Percentiles rank a stretch among this genome's conserved stretches.
Conservation (phyloP, 257 asterid genomes). For the Verbascum thapsus region DNA sequence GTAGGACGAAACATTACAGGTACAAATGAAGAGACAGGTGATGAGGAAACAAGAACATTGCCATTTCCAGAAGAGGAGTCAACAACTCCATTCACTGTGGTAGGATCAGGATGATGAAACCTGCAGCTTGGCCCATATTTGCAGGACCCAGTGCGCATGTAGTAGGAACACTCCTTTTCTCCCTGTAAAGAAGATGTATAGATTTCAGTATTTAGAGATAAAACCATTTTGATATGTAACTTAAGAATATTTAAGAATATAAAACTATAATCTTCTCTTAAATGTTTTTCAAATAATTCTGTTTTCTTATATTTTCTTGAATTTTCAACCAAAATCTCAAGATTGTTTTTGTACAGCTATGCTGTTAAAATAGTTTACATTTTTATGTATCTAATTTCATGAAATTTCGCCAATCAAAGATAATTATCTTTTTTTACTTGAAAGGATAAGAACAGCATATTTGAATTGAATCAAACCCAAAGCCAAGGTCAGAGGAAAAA, state of each 20-base stretch:
- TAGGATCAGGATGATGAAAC: constrained; percentile 91
- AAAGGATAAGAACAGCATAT: background rate
- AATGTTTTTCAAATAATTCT: too few relatives aligned
- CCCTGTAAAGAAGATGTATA: constrained; percentile 51
- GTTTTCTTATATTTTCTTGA: too few relatives aligned
- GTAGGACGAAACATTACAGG: constrained; percentile 56
- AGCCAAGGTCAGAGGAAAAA: background rate
- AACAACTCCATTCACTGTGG: constrained; percentile 55
- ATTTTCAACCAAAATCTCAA: background rate
- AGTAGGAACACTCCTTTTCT: constrained; percentile 81
- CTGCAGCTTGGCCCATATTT: constrained; percentile 77
- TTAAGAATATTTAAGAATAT: background rate
- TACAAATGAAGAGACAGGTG: constrained; percentile 50
- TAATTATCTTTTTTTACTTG: background rate
- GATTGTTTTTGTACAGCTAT: background rate
- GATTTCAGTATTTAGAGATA: constrained; percentile 21
- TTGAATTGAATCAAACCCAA: background rate
- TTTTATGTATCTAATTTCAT: too few relatives aligned
- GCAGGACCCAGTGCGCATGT: constrained; percentile 93
- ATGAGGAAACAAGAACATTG: constrained; percentile 49
- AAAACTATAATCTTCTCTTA: background rate
- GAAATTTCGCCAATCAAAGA: too few relatives aligned
- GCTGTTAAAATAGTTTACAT: background rate
- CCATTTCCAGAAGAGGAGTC: constrained; percentile 61
- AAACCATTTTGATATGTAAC: constrained; percentile 11